Evolutionary conservation across 352 stramenopile genomes (phyloP).

Genomic region (Pythium coloratum): DNA sequence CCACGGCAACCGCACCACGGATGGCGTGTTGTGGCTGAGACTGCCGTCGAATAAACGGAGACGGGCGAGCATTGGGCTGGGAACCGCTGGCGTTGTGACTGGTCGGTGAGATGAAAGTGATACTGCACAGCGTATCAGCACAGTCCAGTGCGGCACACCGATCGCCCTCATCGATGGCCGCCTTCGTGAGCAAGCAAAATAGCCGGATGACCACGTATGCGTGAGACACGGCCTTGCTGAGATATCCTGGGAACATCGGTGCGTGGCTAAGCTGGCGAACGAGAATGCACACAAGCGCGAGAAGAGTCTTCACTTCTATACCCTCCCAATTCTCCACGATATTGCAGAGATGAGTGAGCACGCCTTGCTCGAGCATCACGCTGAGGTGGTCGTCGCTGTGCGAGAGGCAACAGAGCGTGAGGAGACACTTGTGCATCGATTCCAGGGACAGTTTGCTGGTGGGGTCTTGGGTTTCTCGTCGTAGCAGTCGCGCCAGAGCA

Average conservation of each 20-base stretch:
- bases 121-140: slow-evolving; percentile 59
- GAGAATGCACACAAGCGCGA: slow-evolving; percentile 56
- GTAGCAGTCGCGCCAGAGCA: slow-evolving; percentile 40
- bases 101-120: slow-evolving; percentile 36
- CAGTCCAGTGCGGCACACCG: slow-evolving; percentile 54
- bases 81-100: background rate
- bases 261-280: slow-evolving; percentile 59
- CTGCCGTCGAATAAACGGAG: slow-evolving; percentile 24
- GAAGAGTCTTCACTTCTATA: slow-evolving; percentile 32
- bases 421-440: slow-evolving; percentile 30
- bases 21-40: slow-evolving; percentile 17
- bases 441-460: background rate
- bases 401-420: slow-evolving; percentile 63
- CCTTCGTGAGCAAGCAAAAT: slow-evolving; percentile 45
- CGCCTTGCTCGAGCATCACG: slow-evolving; percentile 46
- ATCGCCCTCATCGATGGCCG: slow-evolving; percentile 32
- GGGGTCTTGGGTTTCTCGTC: background rate
- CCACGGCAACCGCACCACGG: slow-evolving; percentile 8
- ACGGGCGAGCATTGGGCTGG: slow-evolving; percentile 6
- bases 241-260: slow-evolving; percentile 24
- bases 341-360: slow-evolving; percentile 42
- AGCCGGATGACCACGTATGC: slow-evolving; percentile 37
- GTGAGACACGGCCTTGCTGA: slow-evolving; percentile 17
- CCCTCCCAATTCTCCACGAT: slow-evolving; percentile 25
- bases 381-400: slow-evolving; percentile 38